phyloP scores from a whole-genome alignment of 805 yeast species.

The Wickerhamia fluorescens region DNA sequence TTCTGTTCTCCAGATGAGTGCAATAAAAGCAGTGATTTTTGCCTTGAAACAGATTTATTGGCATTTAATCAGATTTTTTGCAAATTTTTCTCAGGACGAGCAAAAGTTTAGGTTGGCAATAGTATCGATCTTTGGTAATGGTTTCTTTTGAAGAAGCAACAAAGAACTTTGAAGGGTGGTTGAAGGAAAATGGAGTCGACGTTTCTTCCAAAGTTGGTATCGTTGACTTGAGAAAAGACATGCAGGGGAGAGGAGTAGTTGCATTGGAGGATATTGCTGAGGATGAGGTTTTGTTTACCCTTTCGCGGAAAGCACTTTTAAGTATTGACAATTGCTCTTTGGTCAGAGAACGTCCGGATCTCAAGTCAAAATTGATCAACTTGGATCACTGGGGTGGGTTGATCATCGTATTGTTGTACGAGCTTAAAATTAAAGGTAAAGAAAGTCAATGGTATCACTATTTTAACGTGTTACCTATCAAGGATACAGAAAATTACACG shows the following conservation, averaged over 20 bases:
- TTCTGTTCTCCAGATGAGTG: too few species aligned
- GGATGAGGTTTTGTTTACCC: constrained; percentile 61
- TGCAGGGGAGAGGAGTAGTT: constrained; percentile 74
- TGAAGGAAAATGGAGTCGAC: constrained; percentile 24
- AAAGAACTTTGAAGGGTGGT: constrained; percentile 21
- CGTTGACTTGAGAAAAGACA: constrained; percentile 47
- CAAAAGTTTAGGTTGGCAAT: too few species aligned
- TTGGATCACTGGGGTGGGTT: constrained; percentile 74
- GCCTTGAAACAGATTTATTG: too few species aligned
- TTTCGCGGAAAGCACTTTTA: constrained; percentile 55
- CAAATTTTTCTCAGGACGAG: too few species aligned
- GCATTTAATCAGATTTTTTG: too few species aligned
- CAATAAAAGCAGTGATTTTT: too few species aligned
- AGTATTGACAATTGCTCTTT: constrained; percentile 54
- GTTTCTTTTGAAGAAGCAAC: constrained; percentile 2
- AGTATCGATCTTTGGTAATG: too few species aligned
- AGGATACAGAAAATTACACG: constrained; percentile 17
- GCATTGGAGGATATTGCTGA: constrained; percentile 54
- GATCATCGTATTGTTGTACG: constrained; percentile 61
- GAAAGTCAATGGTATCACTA: constrained; percentile 63
- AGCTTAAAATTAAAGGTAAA: constrained; percentile 36
- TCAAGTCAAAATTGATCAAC: constrained; percentile 27
- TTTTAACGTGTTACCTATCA: constrained; percentile 60
- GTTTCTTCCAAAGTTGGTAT: constrained; percentile 54
- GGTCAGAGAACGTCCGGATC: constrained; percentile 20